Conservation (phyloP, 1,139 yeast genomes). For the Diutina rugosa region DNA sequence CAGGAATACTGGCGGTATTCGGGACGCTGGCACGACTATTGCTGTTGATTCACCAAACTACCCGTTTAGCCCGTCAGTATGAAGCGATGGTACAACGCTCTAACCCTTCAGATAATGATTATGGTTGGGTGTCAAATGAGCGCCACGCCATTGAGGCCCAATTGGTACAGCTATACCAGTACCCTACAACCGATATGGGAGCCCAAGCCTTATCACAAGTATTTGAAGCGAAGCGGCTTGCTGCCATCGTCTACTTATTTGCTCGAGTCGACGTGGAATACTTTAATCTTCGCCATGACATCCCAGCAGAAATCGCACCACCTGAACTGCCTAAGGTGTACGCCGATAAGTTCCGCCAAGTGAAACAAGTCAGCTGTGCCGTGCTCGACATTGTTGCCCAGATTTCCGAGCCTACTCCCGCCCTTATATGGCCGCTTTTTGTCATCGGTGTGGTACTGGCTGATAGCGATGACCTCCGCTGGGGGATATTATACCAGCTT, state of each 20-base stretch:
- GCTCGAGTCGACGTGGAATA: not conserved
- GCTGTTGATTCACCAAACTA: not conserved
- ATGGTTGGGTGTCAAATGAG: not conserved
- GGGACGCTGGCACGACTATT: not conserved
- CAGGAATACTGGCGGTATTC: not conserved
- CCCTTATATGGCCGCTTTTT: not conserved
- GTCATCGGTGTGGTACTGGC: not conserved
- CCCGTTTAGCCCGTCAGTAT: not conserved
- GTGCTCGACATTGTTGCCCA: not conserved
- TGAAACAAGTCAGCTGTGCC: not conserved
- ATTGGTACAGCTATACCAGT: not conserved
- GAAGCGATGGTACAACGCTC: not conserved
- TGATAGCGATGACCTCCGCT: not conserved
- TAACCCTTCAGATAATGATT: not conserved
- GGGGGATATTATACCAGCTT: not conserved
- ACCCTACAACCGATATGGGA: not conserved
- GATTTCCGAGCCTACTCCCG: not conserved
- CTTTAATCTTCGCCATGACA: not conserved
- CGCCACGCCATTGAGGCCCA: constrained; percentile 1
- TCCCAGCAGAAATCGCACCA: not conserved
- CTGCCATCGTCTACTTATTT: not conserved
- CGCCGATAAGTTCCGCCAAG: not conserved
- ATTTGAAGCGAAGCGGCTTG: not conserved
- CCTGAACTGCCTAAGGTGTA: not conserved
- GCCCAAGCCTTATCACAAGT: not conserved